Conservation (phyloP, 1,139 yeast genomes). For the Cylindricascospora bacillispora region DNA sequence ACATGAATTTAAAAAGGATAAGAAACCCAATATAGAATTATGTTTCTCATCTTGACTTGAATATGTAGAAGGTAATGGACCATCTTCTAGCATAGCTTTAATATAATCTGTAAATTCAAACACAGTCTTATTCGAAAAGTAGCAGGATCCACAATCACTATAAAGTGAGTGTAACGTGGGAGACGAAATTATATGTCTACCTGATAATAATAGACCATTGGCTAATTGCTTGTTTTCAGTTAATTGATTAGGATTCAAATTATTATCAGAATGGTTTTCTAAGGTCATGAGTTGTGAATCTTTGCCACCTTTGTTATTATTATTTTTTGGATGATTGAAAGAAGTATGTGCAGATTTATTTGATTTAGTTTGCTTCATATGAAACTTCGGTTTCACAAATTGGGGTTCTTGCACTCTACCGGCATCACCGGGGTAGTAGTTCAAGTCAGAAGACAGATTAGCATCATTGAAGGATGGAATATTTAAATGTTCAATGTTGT, state of each 20-base stretch:
- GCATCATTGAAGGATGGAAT: no score
- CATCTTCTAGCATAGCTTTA: slow-evolving; percentile 10
- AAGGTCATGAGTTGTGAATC: no score
- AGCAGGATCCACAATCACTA: slow-evolving; percentile 18
- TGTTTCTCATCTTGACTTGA: slow-evolving; percentile 3
- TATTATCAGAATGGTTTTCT: no score
- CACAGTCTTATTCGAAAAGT: slow-evolving; percentile 19
- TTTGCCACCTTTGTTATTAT: slow-evolving; percentile 4
- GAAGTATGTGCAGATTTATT: no score
- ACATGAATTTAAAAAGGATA: slow-evolving; percentile 15
- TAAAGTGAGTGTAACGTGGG: slow-evolving; percentile 18
- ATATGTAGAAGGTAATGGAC: neutral
- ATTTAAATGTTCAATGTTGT: no score
- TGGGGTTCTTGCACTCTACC: no score
- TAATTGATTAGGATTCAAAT: neutral
- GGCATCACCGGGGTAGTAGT: no score
- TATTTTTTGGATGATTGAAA: no score
- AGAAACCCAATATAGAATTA: slow-evolving; percentile 7
- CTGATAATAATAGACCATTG: slow-evolving; percentile 15
- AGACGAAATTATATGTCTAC: slow-evolving; percentile 15
- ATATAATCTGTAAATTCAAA: slow-evolving; percentile 18
- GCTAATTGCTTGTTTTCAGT: slow-evolving; percentile 11
- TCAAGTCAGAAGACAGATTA: no score
- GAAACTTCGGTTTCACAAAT: no score
- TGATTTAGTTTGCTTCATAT: no score